These are phyloP conservation scores for Podochytrium sp. DNA, from an alignment of 192 early-diverging fungal species.

Conservation along the genomic window DNA sequence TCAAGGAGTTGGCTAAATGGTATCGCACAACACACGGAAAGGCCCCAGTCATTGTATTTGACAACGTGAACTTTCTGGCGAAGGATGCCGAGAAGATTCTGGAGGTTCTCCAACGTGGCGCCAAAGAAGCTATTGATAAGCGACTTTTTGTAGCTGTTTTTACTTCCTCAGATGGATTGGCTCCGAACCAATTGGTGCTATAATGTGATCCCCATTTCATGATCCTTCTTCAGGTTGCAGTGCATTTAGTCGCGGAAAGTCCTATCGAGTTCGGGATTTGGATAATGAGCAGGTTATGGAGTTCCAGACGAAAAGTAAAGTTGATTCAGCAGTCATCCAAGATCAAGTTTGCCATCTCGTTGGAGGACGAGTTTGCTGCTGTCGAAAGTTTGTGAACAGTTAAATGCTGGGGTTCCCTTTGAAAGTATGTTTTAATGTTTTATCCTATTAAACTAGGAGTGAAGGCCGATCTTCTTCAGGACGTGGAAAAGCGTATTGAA, in stretches of 20 bases:
- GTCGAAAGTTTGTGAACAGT: neutral
- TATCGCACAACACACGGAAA: neutral
- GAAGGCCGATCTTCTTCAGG: neutral
- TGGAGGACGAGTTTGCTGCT: constrained; percentile 3
- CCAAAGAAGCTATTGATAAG: neutral
- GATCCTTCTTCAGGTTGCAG: neutral
- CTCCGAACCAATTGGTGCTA: neutral
- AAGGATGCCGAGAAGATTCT: neutral
- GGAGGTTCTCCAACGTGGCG: constrained; percentile 1
- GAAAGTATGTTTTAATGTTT: constrained; percentile 8
- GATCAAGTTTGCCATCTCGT: constrained; percentile 11
- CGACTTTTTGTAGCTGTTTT: neutral
- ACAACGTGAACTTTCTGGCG: neutral
- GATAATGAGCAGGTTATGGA: neutral
- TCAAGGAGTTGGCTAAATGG: neutral
- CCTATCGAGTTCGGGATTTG: neutral
- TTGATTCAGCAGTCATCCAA: neutral
- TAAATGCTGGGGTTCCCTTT: constrained; percentile 10
- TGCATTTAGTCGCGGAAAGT: constrained; percentile 4
- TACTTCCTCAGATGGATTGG: neutral
- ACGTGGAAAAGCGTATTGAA: neutral
- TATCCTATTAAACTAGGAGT: neutral
- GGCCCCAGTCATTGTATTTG: neutral
- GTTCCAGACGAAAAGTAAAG: neutral
- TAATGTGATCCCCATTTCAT: neutral